Percentiles rank a stretch among this genome's conserved stretches.
phyloP scores from a whole-genome alignment of 768 basidiomycete species.

The Naganishia kalamii region DNA sequence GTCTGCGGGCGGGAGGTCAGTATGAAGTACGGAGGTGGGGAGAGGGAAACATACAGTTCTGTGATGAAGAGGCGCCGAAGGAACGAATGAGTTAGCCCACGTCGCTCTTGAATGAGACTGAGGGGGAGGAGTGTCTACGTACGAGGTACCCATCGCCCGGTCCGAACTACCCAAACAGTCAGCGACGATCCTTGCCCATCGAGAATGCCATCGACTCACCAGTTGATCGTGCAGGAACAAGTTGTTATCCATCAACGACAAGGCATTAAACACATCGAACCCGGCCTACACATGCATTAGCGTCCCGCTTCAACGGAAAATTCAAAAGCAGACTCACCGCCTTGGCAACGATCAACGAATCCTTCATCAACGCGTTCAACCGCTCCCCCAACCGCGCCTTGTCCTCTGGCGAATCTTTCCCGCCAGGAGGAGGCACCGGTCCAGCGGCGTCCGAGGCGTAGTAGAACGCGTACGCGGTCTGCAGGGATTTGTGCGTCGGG shows the following conservation, averaged over 20 bases:
- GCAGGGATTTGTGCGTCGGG: constrained; percentile 62
- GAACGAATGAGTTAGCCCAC: background rate
- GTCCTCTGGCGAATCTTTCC: constrained; percentile 56
- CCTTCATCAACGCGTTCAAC: constrained; percentile 64
- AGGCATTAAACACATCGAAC: constrained; percentile 93
- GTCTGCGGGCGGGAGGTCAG: constrained; percentile 36
- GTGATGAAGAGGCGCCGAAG: constrained; percentile 10
- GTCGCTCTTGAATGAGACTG: too few species aligned
- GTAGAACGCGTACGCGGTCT: constrained; percentile 93
- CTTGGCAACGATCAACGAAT: constrained; percentile 73
- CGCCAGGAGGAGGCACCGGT: constrained; percentile 39
- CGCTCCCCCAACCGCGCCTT: constrained; percentile 62
- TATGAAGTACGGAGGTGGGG: background rate
- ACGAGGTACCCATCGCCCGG: constrained; percentile 74
- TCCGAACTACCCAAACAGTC: constrained; percentile 62
- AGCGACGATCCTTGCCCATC: background rate
- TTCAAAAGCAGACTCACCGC: constrained; percentile 46
- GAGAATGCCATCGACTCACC: constrained; percentile 48
- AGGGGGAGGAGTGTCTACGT: too few species aligned
- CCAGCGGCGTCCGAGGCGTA: constrained; percentile 79
- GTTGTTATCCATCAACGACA: constrained; percentile 91
- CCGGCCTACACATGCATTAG: constrained; percentile 52
- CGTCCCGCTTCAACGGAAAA: background rate
- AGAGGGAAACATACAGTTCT: constrained; percentile 24
- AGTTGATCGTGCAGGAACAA: constrained; percentile 74